These are phyloP conservation scores for Serendipita sp. DNA, from an alignment of 768 basidiomycete genomes.

Conservation along the genomic window DNA sequence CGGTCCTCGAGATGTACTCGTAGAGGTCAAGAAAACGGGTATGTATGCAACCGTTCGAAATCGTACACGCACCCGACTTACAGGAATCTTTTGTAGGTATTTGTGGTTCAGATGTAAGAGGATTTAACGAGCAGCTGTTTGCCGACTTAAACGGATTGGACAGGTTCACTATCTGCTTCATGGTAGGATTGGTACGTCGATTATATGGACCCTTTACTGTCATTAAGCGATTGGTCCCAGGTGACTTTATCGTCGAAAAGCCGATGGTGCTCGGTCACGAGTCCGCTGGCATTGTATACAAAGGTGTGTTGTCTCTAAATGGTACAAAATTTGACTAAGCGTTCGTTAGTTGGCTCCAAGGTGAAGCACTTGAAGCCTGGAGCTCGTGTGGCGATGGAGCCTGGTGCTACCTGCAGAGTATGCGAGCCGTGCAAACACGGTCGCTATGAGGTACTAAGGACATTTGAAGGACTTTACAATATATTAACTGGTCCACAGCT, in stretches of 20 bases:
- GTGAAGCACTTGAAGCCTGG: slow-evolving; percentile 67
- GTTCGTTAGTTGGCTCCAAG: slow-evolving; percentile 44
- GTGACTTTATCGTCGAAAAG: slow-evolving; percentile 59
- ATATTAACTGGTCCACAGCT: slow-evolving; percentile 30
- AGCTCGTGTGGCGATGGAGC: slow-evolving; percentile 83
- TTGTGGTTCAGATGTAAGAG: slow-evolving; percentile 70
- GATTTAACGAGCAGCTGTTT: background rate
- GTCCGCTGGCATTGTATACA: slow-evolving; percentile 62
- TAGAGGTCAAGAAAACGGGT: slow-evolving; percentile 88
- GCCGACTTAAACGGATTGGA: slow-evolving; percentile 8
- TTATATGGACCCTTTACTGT: background rate
- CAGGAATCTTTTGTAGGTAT: slow-evolving; percentile 38
- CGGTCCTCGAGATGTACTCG: slow-evolving; percentile 60
- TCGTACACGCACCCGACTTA: slow-evolving; percentile 4
- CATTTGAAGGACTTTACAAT: slow-evolving; percentile 1
- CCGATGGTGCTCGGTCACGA: slow-evolving; percentile 95
- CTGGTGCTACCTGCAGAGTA: slow-evolving; percentile 67
- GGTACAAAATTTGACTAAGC: background rate
- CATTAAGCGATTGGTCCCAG: slow-evolving; percentile 7
- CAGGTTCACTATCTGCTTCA: slow-evolving; percentile 68
- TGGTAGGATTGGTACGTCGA: slow-evolving; percentile 41
- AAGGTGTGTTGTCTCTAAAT: slow-evolving; percentile 27
- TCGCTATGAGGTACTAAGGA: slow-evolving; percentile 47
- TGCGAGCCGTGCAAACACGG: slow-evolving; percentile 80
- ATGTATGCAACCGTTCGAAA: slow-evolving; percentile 13